Conservation (phyloP, 768 basidiomycete genomes). For the Rhizopogon vesiculosus region DNA sequence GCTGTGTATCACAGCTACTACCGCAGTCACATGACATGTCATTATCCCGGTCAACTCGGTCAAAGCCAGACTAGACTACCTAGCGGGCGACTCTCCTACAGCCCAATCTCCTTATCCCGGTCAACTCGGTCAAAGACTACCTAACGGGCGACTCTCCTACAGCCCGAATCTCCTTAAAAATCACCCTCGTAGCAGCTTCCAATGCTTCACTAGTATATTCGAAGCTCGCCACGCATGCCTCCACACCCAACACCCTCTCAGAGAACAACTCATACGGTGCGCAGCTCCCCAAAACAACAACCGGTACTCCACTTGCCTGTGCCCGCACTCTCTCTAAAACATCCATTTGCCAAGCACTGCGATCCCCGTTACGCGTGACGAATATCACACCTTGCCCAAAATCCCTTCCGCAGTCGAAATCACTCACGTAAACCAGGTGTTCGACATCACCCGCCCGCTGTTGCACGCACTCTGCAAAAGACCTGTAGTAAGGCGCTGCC, state of each 20-base stretch:
- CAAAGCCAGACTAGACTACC: too few species aligned
- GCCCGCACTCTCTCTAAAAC: conserved; percentile 28
- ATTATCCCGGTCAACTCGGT: not conserved
- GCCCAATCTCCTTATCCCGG: conserved; percentile 23
- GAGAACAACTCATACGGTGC: conserved; percentile 59
- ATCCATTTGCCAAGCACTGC: conserved; percentile 46
- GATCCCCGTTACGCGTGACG: conserved; percentile 53
- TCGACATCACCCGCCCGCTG: conserved; percentile 24
- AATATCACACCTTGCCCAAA: conserved; percentile 32
- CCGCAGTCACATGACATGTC: conserved; percentile 1
- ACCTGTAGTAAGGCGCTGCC: conserved; percentile 49
- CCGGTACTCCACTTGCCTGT: conserved; percentile 16
- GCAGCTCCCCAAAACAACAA: conserved; percentile 56
- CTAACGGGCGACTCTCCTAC: not conserved
- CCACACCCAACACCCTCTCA: conserved; percentile 13
- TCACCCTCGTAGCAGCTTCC: conserved; percentile 35
- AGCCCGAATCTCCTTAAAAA: conserved; percentile 32
- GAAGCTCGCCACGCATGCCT: conserved; percentile 46
- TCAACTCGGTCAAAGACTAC: too few species aligned
- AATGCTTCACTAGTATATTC: conserved; percentile 55
- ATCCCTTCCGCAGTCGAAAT: not conserved
- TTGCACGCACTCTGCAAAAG: conserved; percentile 39
- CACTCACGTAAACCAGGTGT: conserved; percentile 43
- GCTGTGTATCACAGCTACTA: conserved; percentile 8
- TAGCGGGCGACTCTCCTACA: not conserved